A percentile compares a stretch with the other conserved stretches of the same genome.
phyloP scores from a whole-genome alignment of 108 stramenopile genomes.

The Parmales sp. region DNA sequence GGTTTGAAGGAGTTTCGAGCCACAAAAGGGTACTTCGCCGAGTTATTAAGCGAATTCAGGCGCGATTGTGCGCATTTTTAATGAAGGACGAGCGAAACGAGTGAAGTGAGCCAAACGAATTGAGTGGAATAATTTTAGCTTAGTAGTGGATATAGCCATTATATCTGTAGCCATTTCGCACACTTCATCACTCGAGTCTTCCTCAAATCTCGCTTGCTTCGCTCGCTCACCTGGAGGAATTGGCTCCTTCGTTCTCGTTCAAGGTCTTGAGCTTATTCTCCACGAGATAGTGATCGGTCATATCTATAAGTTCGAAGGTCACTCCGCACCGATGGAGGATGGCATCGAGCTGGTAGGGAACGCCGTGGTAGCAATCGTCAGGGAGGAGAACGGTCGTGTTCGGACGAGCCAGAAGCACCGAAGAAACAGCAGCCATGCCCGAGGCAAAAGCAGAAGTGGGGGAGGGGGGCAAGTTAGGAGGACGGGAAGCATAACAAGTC shows the following conservation, averaged over 20 bases:
- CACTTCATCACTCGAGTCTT: background rate
- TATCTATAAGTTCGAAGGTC: slow-evolving; percentile 32
- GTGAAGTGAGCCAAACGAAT: too few relatives aligned
- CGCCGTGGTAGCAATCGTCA: slow-evolving; percentile 69
- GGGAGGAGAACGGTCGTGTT: slow-evolving; percentile 47
- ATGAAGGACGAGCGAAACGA: too few relatives aligned
- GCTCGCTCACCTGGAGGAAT: too few relatives aligned
- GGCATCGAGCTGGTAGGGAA: slow-evolving; percentile 44
- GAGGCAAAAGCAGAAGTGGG: slow-evolving; percentile 64
- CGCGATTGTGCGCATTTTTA: background rate
- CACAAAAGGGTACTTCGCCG: slow-evolving; percentile 56
- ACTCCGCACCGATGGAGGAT: slow-evolving; percentile 50
- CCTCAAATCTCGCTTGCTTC: too few relatives aligned
- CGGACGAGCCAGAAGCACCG: slow-evolving; percentile 47
- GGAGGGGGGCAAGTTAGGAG: slow-evolving; percentile 9
- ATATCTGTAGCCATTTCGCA: background rate
- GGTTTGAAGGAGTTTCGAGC: slow-evolving; percentile 87
- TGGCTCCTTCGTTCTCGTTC: too few relatives aligned
- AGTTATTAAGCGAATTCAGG: background rate
- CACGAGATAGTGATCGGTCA: slow-evolving; percentile 31
- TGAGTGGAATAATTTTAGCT: too few relatives aligned
- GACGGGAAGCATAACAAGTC: background rate
- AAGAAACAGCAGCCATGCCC: slow-evolving; percentile 72
- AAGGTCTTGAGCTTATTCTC: slow-evolving; percentile 15
- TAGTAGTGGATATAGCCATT: too few relatives aligned